phyloP scores from a whole-genome alignment of 495 filamentous ascomycete genomes.

The Neurospora pannonica region DNA sequence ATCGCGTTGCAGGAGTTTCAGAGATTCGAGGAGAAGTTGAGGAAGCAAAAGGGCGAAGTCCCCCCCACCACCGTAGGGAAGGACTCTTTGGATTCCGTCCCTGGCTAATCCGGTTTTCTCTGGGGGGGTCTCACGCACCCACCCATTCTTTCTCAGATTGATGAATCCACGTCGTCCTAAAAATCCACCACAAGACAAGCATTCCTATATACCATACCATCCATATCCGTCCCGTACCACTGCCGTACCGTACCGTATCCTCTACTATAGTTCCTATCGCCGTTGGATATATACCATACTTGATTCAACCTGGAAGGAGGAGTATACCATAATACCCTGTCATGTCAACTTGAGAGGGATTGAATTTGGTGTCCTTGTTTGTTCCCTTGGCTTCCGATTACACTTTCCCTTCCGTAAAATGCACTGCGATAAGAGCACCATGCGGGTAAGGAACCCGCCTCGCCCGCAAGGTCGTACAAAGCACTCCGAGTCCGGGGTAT shows the following conservation, averaged over 20 bases:
- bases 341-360: not conserved
- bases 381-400: not conserved
- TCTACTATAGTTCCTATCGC: not conserved
- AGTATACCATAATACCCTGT: not conserved
- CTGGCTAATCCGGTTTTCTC: constrained; percentile 24
- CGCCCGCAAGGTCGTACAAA: not conserved
- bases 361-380: not conserved
- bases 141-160: not conserved
- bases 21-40: constrained; percentile 91
- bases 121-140: not conserved
- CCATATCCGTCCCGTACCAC: too few species aligned
- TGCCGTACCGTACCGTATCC: not conserved
- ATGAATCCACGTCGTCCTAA: not conserved
- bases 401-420: not conserved
- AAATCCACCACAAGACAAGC: not conserved
- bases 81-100: constrained; percentile 54
- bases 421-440: not conserved
- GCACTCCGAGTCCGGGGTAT: not conserved
- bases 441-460: not conserved
- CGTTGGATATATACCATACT: not conserved
- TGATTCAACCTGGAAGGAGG: not conserved
- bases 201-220: too few species aligned
- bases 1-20: constrained; percentile 84
- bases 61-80: constrained; percentile 53
- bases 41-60: constrained; percentile 54